Evolutionary conservation across 2,329 filamentous ascomycete species (phyloP).

Genomic region (Alternaria triticimaculans): DNA sequence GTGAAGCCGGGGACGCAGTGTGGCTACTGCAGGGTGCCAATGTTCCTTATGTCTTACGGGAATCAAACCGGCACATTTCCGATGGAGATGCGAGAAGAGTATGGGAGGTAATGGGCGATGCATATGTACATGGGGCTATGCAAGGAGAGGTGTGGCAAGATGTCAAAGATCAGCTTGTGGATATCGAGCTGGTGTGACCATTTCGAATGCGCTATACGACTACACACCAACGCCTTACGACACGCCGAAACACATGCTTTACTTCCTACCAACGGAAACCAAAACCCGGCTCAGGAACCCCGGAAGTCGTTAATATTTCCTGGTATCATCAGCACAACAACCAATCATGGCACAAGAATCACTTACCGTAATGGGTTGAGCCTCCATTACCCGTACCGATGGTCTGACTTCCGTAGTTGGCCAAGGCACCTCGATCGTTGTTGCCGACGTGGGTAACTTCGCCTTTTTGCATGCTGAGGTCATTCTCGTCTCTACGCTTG

Average conservation of each 20-base stretch:
- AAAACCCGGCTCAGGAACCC: background rate
- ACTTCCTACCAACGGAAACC: background rate
- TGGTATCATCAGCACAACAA: background rate
- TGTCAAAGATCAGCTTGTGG: background rate
- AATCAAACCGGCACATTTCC: background rate
- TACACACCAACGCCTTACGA: no score
- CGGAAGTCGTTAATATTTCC: background rate
- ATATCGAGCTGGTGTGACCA: background rate
- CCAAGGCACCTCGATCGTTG: background rate
- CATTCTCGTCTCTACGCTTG: background rate
- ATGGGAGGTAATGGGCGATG: slow-evolving; percentile 1
- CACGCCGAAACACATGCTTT: no score
- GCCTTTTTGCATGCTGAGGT: background rate
- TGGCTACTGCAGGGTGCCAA: background rate
- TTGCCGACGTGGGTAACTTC: background rate
- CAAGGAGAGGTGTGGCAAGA: slow-evolving; percentile 3
- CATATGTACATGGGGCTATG: slow-evolving; percentile 2
- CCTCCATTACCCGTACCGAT: background rate
- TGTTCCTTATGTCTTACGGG: background rate
- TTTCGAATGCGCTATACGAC: background rate
- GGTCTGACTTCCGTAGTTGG: background rate
- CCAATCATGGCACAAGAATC: background rate
- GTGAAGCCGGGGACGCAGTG: background rate
- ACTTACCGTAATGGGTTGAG: background rate
- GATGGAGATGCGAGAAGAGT: background rate